Conservation (phyloP, 2,329 filamentous ascomycete genomes). For the Colletotrichum chrysophilum region DNA sequence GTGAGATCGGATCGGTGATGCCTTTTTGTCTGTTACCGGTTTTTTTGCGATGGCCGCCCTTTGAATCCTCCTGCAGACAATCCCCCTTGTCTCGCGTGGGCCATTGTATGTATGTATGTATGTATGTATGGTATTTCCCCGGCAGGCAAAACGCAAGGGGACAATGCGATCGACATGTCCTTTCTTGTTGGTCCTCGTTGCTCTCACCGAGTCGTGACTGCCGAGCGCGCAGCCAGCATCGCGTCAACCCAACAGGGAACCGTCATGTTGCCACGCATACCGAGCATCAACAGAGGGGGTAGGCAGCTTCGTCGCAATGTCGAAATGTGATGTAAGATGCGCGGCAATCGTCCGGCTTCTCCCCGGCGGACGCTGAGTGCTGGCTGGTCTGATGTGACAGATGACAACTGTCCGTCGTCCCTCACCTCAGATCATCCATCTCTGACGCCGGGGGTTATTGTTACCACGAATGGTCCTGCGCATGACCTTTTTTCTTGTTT, state of each 20-base stretch:
- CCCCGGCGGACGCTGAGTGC: not conserved
- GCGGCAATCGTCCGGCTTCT: slow-evolving; percentile 1
- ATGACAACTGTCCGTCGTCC: not conserved
- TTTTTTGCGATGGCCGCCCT: not conserved
- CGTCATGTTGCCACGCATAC: not conserved
- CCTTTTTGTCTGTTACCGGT: not conserved
- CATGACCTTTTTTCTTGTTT: not conserved
- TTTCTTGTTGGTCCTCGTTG: not conserved
- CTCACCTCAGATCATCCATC: not conserved
- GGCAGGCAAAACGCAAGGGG: not conserved
- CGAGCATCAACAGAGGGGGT: not conserved
- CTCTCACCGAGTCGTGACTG: not conserved
- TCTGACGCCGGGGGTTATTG: not conserved
- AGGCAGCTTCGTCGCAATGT: not conserved
- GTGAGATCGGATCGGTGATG: slow-evolving; percentile 3
- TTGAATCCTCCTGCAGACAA: not conserved
- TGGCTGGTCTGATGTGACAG: not conserved
- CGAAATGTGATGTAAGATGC: slow-evolving; percentile 8
- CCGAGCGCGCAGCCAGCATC: not conserved
- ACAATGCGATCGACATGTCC: not conserved
- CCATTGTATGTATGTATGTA: not conserved
- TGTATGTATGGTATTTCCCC: not conserved
- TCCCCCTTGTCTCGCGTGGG: not conserved
- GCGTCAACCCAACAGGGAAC: not conserved
- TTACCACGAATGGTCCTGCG: no score